These are phyloP conservation scores for Solanum pennellii DNA, from an alignment of 257 asterid species.

Conservation along the genomic window DNA sequence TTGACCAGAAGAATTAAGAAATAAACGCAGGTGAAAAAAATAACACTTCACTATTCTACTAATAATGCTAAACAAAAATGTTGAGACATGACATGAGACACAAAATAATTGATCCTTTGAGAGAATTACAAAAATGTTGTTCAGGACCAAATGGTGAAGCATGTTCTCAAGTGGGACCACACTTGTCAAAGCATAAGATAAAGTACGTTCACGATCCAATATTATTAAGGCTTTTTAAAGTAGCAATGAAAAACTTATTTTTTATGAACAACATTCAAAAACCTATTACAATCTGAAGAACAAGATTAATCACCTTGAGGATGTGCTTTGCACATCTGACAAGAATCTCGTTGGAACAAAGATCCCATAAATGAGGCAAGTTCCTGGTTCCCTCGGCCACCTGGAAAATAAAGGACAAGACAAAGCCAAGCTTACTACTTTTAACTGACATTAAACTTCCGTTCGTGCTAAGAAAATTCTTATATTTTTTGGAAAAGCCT, in stretches of 20 bases:
- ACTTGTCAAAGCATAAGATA: neutral
- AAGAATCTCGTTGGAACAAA: constrained; percentile 71
- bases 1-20: neutral
- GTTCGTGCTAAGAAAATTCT: neutral
- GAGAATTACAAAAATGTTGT: neutral
- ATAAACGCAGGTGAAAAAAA: neutral
- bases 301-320: constrained; percentile 47
- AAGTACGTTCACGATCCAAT: neutral
- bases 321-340: constrained; percentile 90
- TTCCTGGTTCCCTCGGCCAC: constrained; percentile 75
- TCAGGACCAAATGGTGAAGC: neutral
- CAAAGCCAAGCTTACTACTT: neutral
- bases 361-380: constrained; percentile 89
- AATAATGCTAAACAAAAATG: neutral
- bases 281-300: neutral
- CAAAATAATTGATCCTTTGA: neutral
- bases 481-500: neutral
- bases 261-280: neutral
- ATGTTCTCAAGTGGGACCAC: neutral
- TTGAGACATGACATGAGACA: neutral
- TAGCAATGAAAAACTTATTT: neutral
- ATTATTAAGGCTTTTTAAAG: neutral
- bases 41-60: neutral
- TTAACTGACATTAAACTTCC: neutral
- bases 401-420: constrained; percentile 22